phyloP scores from a whole-genome alignment of 768 basidiomycete genomes.

The Termitomyces sp. region DNA sequence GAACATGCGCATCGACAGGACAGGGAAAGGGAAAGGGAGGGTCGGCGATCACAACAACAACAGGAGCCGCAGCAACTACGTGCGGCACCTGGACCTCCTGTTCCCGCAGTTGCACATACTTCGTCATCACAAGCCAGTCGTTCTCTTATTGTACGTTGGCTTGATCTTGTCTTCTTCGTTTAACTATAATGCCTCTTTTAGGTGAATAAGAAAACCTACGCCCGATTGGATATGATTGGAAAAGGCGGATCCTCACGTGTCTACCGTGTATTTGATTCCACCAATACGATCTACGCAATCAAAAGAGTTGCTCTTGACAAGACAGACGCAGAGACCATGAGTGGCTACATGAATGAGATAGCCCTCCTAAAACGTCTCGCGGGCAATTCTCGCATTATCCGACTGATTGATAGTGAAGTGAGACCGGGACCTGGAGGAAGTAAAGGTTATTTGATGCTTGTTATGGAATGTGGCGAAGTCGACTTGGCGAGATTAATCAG shows the following conservation, averaged over 20 bases:
- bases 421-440: constrained; percentile 64
- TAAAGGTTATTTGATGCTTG: constrained; percentile 74
- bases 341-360: constrained; percentile 96
- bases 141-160: constrained; percentile 33
- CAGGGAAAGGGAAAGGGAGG: constrained; percentile 27
- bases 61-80: constrained; percentile 27
- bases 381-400: constrained; percentile 90
- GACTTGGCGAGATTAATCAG: constrained; percentile 82
- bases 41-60: constrained; percentile 25
- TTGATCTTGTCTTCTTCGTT: not conserved
- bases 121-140: constrained; percentile 32
- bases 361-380: constrained; percentile 88
- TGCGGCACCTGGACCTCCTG: constrained; percentile 30
- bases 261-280: constrained; percentile 78
- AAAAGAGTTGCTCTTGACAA: constrained; percentile 90
- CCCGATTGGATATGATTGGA: constrained; percentile 84
- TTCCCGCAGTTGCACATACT: constrained; percentile 22
- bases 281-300: constrained; percentile 79
- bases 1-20: constrained; percentile 25
- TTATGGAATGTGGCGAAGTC: constrained; percentile 97
- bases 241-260: constrained; percentile 96
- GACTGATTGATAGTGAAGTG: constrained; percentile 87
- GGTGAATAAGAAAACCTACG: constrained; percentile 83
- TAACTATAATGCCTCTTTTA: constrained; percentile 16
- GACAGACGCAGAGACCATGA: constrained; percentile 84